Percentiles rank a stretch among this genome's conserved stretches.
phyloP scores from a whole-genome alignment of 805 yeast species.

The Candida khao-thaluensis region DNA sequence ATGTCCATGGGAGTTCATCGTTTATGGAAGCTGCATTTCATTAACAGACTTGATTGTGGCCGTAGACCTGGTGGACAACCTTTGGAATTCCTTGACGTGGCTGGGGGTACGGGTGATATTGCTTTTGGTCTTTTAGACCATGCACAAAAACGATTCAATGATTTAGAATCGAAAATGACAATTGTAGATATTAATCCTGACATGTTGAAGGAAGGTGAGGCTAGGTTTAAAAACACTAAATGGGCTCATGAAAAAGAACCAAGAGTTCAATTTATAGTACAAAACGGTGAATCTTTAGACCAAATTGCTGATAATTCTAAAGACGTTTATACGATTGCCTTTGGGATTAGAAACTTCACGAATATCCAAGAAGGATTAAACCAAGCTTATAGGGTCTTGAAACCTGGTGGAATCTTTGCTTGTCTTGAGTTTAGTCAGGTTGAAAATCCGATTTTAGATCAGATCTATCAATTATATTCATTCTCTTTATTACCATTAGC shows the following conservation, averaged over 20 bases:
- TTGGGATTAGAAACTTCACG: constrained; percentile 96
- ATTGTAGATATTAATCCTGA: constrained; percentile 94
- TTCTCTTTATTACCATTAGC: constrained; percentile 84
- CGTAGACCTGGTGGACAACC: constrained; percentile 83
- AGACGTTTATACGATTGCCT: constrained; percentile 94
- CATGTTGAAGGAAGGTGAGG: constrained; percentile 90
- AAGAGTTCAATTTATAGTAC: constrained; percentile 79
- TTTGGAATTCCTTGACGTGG: constrained; percentile 87
- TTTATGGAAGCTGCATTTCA: constrained; percentile 91
- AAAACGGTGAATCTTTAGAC: constrained; percentile 90
- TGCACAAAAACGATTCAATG: constrained; percentile 76
- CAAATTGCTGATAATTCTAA: constrained; percentile 81
- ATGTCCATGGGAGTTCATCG: constrained; percentile 96
- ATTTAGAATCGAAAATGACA: constrained; percentile 75
- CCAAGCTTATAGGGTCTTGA: constrained; percentile 93
- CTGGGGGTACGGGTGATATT: constrained; percentile 98
- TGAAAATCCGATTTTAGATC: constrained; percentile 70
- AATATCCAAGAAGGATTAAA: constrained; percentile 89
- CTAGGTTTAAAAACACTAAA: constrained; percentile 59
- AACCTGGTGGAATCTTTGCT: constrained; percentile 97
- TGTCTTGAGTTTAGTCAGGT: constrained; percentile 95
- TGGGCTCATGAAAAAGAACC: constrained; percentile 55
- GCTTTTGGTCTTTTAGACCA: constrained; percentile 94
- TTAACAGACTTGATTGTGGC: constrained; percentile 87
- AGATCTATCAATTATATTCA: constrained; percentile 83